These are phyloP conservation scores for Fonsecaea multimorphosa DNA, from an alignment of 2,329 filamentous ascomycete genomes.

Conservation along the genomic window DNA sequence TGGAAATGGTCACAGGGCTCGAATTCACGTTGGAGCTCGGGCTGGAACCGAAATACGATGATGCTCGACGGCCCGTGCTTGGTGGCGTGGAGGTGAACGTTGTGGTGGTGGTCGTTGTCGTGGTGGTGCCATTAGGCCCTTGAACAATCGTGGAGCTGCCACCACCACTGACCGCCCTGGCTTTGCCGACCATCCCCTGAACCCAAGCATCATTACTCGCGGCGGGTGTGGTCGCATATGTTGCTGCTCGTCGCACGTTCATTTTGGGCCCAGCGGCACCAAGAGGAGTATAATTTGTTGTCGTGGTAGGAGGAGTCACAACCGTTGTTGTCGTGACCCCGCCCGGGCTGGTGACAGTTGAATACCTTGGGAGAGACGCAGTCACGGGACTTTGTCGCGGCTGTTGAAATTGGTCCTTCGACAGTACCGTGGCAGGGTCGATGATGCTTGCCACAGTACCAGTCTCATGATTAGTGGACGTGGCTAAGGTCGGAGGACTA, in stretches of 20 bases:
- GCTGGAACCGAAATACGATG: conserved; percentile 20
- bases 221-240: conserved; percentile 46
- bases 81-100: conserved; percentile 28
- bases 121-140: conserved; percentile 29
- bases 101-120: conserved; percentile 35
- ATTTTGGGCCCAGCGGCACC: conserved; percentile 54
- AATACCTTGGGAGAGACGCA: conserved; percentile 9
- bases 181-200: conserved; percentile 53
- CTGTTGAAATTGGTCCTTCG: not conserved
- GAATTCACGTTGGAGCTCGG: conserved; percentile 23
- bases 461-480: conserved; percentile 17
- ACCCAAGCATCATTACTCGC: conserved; percentile 55
- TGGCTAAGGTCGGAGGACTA: conserved; percentile 23
- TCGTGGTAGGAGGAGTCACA: conserved; percentile 30
- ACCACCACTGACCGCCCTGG: conserved; percentile 42
- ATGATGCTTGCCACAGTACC: conserved; percentile 10
- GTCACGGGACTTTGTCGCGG: not conserved
- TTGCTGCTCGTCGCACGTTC: conserved; percentile 49
- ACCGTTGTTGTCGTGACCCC: conserved; percentile 32
- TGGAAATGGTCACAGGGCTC: conserved; percentile 25
- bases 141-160: conserved; percentile 25
- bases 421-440: not conserved
- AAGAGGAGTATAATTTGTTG: conserved; percentile 47
- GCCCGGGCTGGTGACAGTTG: conserved; percentile 18
- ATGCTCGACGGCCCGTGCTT: conserved; percentile 15